Evolutionary conservation across 495 filamentous ascomycete species (phyloP), one percentile per base, ranked within the genome.

Genomic region (Annulohypoxylon maeteangense): DNA sequence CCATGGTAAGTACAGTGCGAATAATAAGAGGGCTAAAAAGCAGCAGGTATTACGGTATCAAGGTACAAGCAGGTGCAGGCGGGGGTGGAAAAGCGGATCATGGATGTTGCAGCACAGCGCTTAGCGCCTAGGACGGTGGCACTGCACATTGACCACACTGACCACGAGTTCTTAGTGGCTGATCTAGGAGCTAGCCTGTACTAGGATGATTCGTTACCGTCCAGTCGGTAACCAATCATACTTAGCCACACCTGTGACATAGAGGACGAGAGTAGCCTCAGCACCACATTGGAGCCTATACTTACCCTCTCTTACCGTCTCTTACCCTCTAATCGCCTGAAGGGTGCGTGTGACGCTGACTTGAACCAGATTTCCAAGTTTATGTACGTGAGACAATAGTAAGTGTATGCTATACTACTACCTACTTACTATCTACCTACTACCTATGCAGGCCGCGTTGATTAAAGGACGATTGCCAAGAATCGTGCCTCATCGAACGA

Each of bases 101-200:
- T 38, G 40, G 40, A 44, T 18, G 64, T 65, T 55, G 59, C 45
- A 72, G 47, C 57, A 62, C 56, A 62, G 65, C 70, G 70, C 70
- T 68, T 73, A 73, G 65, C 70, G 70, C 50, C 62, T 73, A 73
- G 54, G 48, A 62, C 40, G 65, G 65, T 73, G 70, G 70, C 70
- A 51, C 70, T 73, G 70, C 65, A 68, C 65, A 55, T 59, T 27
- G 54, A 65, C 67, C 54, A 59, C 56, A 42, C 38, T 31, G 25
- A 64, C 36, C 59, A 54, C 22, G 54, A 23, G 29, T 32, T 69
- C 65, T 69, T 12, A 73, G 34, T 73, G 70, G 70, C 45, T 65
- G 34, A 61, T 62, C 60, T 58, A 31, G 27, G 7, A 45, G 25
- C 44, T 51, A 53, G 47, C 40, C 38, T 23, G 58, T 57, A 65